Conservation (phyloP, 2,329 filamentous ascomycete species). For the Stagonosporopsis rhizophila region DNA sequence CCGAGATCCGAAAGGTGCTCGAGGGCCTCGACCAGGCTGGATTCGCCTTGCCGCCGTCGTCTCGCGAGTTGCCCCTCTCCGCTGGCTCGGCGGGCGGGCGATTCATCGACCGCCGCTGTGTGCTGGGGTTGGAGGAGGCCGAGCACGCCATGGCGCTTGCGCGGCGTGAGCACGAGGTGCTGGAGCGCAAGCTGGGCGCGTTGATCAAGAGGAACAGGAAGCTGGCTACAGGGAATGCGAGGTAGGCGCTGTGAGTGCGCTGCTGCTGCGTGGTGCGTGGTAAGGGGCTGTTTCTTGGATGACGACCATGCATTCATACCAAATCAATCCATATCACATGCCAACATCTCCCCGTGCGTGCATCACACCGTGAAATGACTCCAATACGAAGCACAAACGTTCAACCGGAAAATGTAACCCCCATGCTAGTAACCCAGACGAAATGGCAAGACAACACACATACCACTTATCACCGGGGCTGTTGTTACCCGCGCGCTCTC, state of each 20-base stretch:
- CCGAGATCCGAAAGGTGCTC: neutral
- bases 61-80: neutral
- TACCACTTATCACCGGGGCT: no score
- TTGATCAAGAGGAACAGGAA: slow-evolving; percentile 50
- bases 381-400: no score
- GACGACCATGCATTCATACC: no score
- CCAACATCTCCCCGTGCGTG: no score
- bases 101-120: slow-evolving; percentile 27
- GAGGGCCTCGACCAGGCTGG: slow-evolving; percentile 27
- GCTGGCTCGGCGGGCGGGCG: slow-evolving; percentile 5
- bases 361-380: no score
- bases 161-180: slow-evolving; percentile 45
- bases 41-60: neutral
- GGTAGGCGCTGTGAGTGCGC: neutral
- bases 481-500: no score
- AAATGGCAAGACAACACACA: no score
- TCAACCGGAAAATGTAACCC: no score
- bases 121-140: slow-evolving; percentile 46
- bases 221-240: slow-evolving; percentile 21
- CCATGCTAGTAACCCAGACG: no score
- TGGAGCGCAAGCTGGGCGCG: slow-evolving; percentile 46
- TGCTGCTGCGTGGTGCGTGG: neutral
- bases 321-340: no score
- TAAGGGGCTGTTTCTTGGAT: no score
- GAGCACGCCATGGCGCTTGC: slow-evolving; percentile 46